Conservation (phyloP, 306 rosid genomes). For the Cucurbita maxima region DNA sequence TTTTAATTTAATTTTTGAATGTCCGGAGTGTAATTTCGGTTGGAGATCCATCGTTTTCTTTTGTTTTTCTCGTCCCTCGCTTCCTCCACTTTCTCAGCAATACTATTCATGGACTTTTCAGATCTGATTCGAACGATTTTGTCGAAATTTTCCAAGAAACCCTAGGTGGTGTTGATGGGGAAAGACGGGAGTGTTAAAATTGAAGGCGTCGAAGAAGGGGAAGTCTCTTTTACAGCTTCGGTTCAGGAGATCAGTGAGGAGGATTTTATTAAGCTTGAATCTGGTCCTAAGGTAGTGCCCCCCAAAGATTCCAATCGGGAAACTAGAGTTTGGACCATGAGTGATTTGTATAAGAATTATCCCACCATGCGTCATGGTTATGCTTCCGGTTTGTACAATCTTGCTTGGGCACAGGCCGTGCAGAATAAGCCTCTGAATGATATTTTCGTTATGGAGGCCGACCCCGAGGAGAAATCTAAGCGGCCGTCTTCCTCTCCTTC, state of each 20-base stretch:
- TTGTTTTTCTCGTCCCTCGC: too few species aligned
- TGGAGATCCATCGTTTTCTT: not conserved
- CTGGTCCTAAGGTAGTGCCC: constrained; percentile 3
- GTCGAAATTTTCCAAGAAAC: constrained; percentile 14
- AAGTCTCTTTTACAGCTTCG: constrained; percentile 79
- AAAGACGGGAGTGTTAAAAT: constrained; percentile 26
- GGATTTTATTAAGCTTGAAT: constrained; percentile 64
- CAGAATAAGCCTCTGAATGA: constrained; percentile 86
- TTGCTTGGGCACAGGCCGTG: constrained; percentile 96
- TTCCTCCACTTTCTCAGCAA: too few species aligned
- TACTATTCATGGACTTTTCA: constrained; percentile 34
- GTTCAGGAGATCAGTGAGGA: constrained; percentile 82
- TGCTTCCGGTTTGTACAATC: constrained; percentile 48
- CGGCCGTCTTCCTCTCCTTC: constrained; percentile 14
- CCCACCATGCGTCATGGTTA: constrained; percentile 49
- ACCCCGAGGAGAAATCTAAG: constrained; percentile 25
- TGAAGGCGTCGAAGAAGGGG: constrained; percentile 88
- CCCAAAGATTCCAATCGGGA: constrained; percentile 20
- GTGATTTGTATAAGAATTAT: constrained; percentile 46
- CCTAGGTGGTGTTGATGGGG: constrained; percentile 29
- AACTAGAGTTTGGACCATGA: constrained; percentile 65
- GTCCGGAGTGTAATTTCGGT: not conserved
- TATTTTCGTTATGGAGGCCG: constrained; percentile 48
- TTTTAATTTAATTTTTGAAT: not conserved
- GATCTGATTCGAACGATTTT: constrained; percentile 24